phyloP scores from a whole-genome alignment of 148 eudicot genomes.

The Linanthus parryae region DNA sequence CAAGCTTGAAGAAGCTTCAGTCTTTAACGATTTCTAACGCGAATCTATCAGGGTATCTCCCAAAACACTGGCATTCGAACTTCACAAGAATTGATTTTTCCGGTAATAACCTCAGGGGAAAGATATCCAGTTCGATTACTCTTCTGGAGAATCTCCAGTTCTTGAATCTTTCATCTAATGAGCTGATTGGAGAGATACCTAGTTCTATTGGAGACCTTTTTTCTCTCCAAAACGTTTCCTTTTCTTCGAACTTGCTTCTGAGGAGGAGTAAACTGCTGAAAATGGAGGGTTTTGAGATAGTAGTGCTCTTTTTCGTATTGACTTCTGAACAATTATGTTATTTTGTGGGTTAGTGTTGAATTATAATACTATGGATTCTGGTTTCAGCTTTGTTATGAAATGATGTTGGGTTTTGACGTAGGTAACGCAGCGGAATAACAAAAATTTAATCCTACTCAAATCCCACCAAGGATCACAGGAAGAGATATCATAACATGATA shows the following conservation, averaged over 20 bases:
- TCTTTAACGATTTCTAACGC: conserved; percentile 40
- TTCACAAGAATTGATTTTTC: conserved; percentile 61
- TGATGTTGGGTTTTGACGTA: too few relatives aligned
- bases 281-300: too few relatives aligned
- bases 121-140: conserved; percentile 44
- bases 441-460: too few relatives aligned
- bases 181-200: conserved; percentile 49
- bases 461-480: too few relatives aligned
- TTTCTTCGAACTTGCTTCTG: conserved; percentile 54
- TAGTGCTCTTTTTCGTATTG: too few relatives aligned
- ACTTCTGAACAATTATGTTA: too few relatives aligned
- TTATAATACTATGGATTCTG: too few relatives aligned
- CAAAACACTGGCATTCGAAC: conserved; percentile 51
- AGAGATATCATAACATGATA: too few relatives aligned
- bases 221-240: conserved; percentile 35
- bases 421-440: too few relatives aligned
- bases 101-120: conserved; percentile 43
- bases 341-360: too few relatives aligned
- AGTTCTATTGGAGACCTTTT: conserved; percentile 49
- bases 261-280: too few relatives aligned
- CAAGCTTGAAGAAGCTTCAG: conserved; percentile 19
- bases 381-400: too few relatives aligned
- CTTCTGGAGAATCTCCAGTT: conserved; percentile 33
- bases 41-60: conserved; percentile 57
- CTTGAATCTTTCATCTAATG: conserved; percentile 55